Percentiles rank a stretch among this genome's conserved stretches.
Conservation (phyloP, 2,329 filamentous ascomycete species). For the Nothophaeocryptopus gaeumannii region DNA sequence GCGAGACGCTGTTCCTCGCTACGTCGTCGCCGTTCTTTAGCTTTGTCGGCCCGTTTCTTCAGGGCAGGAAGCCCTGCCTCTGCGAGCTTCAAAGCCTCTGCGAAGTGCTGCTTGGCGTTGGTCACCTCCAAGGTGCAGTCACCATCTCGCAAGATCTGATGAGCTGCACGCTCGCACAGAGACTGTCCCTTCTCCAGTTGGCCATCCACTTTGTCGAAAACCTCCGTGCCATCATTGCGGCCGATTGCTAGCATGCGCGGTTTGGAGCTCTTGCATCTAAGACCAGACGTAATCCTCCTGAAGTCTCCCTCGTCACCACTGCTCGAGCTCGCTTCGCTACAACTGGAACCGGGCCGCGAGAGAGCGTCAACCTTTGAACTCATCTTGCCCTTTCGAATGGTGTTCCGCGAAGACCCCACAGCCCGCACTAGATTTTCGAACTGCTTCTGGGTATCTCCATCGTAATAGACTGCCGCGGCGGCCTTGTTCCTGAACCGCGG, state of each 20-base stretch:
- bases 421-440: conserved; percentile 81
- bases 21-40: conserved; percentile 22
- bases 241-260: conserved; percentile 11
- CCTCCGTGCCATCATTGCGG: conserved; percentile 23
- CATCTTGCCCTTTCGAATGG: conserved; percentile 85
- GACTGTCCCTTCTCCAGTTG: conserved; percentile 75
- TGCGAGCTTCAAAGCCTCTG: conserved; percentile 58
- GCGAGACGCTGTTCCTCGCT: conserved; percentile 25
- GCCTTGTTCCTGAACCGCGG: conserved; percentile 66
- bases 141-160: conserved; percentile 84
- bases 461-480: conserved; percentile 88
- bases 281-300: conserved; percentile 27
- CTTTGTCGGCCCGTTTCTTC: conserved; percentile 24
- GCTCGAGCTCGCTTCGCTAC: conserved; percentile 35
- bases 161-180: conserved; percentile 80
- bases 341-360: conserved; percentile 35
- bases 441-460: conserved; percentile 77
- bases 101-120: conserved; percentile 64
- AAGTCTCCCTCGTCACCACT: conserved; percentile 38
- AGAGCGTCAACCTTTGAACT: conserved; percentile 65
- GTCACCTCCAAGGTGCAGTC: conserved; percentile 76
- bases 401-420: conserved; percentile 74
- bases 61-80: conserved; percentile 26
- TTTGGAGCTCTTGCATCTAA: conserved; percentile 34
- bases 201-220: conserved; percentile 67